Base-by-base conservation (phyloP, 495 filamentous ascomycete species). In the Aspergillus ellipticus region DNA sequence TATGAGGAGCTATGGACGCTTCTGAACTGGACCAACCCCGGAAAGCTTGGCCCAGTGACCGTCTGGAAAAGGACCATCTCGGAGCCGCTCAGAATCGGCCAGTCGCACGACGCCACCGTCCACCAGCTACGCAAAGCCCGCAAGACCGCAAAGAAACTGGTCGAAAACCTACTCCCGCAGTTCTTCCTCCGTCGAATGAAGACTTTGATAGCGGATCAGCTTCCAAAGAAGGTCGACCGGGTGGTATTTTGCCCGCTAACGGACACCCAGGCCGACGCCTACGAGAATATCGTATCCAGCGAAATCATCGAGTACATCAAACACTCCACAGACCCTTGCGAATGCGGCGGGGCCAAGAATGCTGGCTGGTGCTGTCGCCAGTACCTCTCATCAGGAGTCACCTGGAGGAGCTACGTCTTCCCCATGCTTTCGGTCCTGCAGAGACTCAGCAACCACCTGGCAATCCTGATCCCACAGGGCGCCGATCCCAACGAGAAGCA, bases 1-100 rank as follows among this genome's bases (percentile, higher is more conserved):
- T 98, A 98, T 66, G 90, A 96, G 63, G 95, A 98, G 69, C 81
- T 98, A 1, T 98, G 94, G 94, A 94, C 91, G 3, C 77, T 98
- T 3, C 74, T 98, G 11, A 97, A 97, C 71, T 98, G 94, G 94
- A 91, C 92, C 0, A 96, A 96, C 63, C 94, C 94, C 1, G 95
- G 94, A 0, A 75, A 80, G 33, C 86, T 97, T 57, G 94, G 94
- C 2, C 87, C 90, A 0, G 72, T 89, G 9, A 76, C 78, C 15
- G 84, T 85, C 17, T 98, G 94, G 94, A 88, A 83, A 61, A 75
- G 78, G 26, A 80, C 80, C 46, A 90, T 98, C 54, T 84, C 86
- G 28, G 78, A 83, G 16, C 94, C 94, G 2, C 76, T 98, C 28
- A 90, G 85, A 58, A 75, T 90, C 39, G 95, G 94, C 1, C 94